Evolutionary conservation across 768 basidiomycete species (phyloP), one percentile per base, ranked within the genome.

Genomic region (Calocera cornea): DNA sequence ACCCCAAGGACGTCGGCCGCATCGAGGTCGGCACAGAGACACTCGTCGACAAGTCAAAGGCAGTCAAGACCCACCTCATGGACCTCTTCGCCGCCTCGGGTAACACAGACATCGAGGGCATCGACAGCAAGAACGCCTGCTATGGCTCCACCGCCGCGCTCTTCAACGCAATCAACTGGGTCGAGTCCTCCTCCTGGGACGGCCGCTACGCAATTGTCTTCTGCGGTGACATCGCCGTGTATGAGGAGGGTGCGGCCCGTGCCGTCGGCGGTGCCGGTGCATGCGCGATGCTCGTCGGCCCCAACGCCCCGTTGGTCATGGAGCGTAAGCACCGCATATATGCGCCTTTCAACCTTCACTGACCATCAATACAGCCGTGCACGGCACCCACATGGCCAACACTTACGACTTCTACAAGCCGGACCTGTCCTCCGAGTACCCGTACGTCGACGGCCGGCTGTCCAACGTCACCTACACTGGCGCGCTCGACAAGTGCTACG

Each of bases 391-490:
- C 81, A 97, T 98, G 90, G 88, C 89, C 69, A 95, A 99, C 81
- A 92, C 88, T 0, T 97, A 95, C 78, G 97, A 99, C 79, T 98
- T 97, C 78, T 99, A 97, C 87, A 99, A 99, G 82, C 97, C 97
- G 63, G 87, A 92, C 72, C 86, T 98, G 24, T 87, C 88, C 66
- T 95, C 92, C 24, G 92, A 95, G 77, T 95, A 94, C 77, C 97
- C 97, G 69, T 90, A 91, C 73, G 95, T 99, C 64, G 95, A 99
- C 75, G 97, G 97, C 1, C 97, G 95, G 3, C 88, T 95, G 50
- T 95, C 97, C 8, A 90, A 97, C 68, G 90, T 91, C 65, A 92
- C 92, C 47, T 99, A 99, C 80, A 87, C 95, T 73, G 87, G 90
- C 68, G 93, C 95, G 38, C 84, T 99, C 68, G 97, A 99, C 76